Conservation (phyloP, 2,329 filamentous ascomycete species). For the Xylaria sp. region DNA sequence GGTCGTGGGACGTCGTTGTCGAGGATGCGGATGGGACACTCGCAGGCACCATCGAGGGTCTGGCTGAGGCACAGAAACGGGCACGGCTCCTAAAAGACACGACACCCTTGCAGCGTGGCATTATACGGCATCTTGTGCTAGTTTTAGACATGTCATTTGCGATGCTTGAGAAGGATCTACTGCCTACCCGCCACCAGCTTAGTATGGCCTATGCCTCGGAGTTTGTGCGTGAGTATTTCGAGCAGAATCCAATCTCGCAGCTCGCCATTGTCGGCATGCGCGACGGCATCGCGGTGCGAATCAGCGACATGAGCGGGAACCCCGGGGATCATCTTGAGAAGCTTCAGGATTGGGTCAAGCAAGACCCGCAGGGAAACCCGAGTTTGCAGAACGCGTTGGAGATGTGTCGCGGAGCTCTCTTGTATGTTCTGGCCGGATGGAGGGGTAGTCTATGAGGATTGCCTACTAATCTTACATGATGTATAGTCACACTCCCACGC, state of each 20-base stretch:
- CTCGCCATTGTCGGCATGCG: slow-evolving; percentile 92
- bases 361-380: slow-evolving; percentile 77
- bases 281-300: slow-evolving; percentile 84
- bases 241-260: slow-evolving; percentile 98
- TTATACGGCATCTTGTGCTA: slow-evolving; percentile 94
- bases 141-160: slow-evolving; percentile 92
- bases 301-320: slow-evolving; percentile 92
- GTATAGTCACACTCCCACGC: slow-evolving; percentile 82
- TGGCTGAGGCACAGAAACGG: slow-evolving; percentile 85
- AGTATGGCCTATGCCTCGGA: slow-evolving; percentile 84
- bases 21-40: slow-evolving; percentile 84
- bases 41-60: slow-evolving; percentile 74
- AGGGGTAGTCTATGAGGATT: slow-evolving; percentile 19
- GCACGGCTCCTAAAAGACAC: slow-evolving; percentile 87
- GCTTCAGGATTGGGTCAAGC: slow-evolving; percentile 72
- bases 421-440: slow-evolving; percentile 59
- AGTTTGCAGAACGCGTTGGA: slow-evolving; percentile 95
- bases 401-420: slow-evolving; percentile 92
- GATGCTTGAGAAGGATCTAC: slow-evolving; percentile 94
- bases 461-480: slow-evolving; percentile 22
- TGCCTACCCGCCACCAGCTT: slow-evolving; percentile 86
- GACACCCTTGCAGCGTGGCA: slow-evolving; percentile 92
- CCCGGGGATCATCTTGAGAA: slow-evolving; percentile 86
- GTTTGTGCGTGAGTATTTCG: slow-evolving; percentile 95
- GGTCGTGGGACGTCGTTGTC: slow-evolving; percentile 77